Base-by-base conservation (phyloP, 2,329 filamentous ascomycete genomes). In the Cladophialophora carrionii region DNA sequence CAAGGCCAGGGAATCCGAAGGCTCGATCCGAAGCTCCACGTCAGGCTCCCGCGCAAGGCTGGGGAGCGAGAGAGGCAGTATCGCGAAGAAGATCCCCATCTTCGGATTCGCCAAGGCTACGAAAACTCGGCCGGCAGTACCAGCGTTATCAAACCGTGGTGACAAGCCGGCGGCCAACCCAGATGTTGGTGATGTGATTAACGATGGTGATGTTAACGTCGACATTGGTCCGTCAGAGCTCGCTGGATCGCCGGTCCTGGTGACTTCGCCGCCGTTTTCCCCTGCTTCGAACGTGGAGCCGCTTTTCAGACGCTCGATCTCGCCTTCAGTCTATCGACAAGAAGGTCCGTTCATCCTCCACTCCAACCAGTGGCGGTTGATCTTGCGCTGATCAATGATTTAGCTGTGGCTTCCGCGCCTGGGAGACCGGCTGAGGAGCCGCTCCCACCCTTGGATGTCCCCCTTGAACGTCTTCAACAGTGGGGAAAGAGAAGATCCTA, bases 1-100 rank as follows among this genome's bases (percentile, higher is more conserved):
- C 52, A 54, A 54, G 29, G 29, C 29, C 10, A 54, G n/a, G 52
- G 26, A 54, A 20, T 54, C 52, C 29, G 29, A 20, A 20, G 48
- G 48, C 48, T 26, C 52, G 14, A n/a, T 54, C 7, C 52, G 26
- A 34, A 31, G 12, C 14, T n/a, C 52, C 24, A 22, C 24, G 17
- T 54, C 29, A 34, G 31, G 48, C 48, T 29, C 20, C 22, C 5
- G 48, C 20, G 20, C 52, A 14, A 54, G n/a, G 29, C 29, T 34
- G 52, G 24, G 48, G 26, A 20, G 17, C n/a, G 52, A 54, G n/a
- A n/a, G 29, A 54, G 26, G 29, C 52, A 20, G 24, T 17, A 10
- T 32, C 4, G 12, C 52, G 14, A 54, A 32, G 29, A 26, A 54
- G 29, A 29, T 51, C 52, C 10, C 52, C 22, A 54, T 54, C 48